Percentiles rank a stretch among this genome's conserved stretches.
Evolutionary conservation across 148 eudicot genomes (phyloP).

Genomic region (Oxyria digyna): DNA sequence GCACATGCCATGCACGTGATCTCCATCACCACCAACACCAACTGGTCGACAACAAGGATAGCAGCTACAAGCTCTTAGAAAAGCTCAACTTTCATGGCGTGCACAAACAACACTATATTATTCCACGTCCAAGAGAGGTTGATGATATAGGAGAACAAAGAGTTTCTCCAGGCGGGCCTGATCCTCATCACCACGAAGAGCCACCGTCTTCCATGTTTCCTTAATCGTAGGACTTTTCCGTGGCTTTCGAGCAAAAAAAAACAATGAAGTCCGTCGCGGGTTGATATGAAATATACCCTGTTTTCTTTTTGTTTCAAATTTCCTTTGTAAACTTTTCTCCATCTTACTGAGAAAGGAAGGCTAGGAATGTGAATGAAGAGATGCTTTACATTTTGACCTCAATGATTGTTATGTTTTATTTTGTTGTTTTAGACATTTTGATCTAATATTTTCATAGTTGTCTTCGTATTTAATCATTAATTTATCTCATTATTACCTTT

Average conservation of each 20-base stretch:
- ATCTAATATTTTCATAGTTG: no score
- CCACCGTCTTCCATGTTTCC: background rate
- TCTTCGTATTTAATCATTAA: no score
- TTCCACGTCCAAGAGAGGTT: background rate
- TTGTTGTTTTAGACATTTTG: no score
- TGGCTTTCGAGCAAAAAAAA: no score
- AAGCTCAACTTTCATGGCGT: background rate
- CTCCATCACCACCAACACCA: background rate
- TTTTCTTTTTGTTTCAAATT: background rate
- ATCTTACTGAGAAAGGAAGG: background rate
- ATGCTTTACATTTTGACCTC: no score
- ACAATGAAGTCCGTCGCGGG: no score
- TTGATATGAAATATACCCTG: no score
- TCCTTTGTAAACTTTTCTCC: background rate
- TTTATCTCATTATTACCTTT: no score
- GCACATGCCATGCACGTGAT: constrained; percentile 6
- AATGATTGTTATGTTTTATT: no score
- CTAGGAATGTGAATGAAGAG: background rate
- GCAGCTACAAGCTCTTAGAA: constrained; percentile 1
- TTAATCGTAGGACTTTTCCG: no score
- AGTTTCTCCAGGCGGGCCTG: background rate
- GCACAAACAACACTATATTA: no score
- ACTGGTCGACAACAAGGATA: background rate
- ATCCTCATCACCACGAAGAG: background rate
- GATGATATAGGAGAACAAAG: background rate